These are phyloP conservation scores for Raphidocelis subcapitata DNA, from an alignment of 139 green algal species.

Conservation along the genomic window DNA sequence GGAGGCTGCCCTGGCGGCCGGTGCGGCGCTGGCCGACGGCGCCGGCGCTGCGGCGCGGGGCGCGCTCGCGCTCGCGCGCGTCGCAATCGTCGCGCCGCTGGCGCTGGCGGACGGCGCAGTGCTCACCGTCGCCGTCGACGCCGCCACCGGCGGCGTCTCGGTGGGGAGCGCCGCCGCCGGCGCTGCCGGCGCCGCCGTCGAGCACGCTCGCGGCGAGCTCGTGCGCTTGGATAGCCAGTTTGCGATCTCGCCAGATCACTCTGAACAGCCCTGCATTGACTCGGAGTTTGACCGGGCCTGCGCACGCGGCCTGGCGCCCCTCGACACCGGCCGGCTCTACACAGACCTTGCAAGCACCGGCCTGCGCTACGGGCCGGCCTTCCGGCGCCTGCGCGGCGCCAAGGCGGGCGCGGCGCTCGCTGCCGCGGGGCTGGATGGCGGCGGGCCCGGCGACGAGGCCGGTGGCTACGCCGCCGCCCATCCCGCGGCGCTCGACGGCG, in stretches of 20 bases:
- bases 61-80: constrained; percentile 24
- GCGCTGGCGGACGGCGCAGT: constrained; percentile 18
- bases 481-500: constrained; percentile 48
- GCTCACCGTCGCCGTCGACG: constrained; percentile 9
- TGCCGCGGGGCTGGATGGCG: background rate
- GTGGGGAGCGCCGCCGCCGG: constrained; percentile 12
- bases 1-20: constrained; percentile 48
- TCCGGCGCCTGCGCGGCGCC: constrained; percentile 74
- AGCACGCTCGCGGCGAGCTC: constrained; percentile 2
- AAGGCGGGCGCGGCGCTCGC: constrained; percentile 36
- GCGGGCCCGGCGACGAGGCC: background rate
- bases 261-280: constrained; percentile 1
- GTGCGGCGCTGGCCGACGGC: background rate
- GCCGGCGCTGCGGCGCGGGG: background rate
- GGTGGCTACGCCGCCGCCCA: constrained; percentile 24
- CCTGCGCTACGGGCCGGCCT: constrained; percentile 83
- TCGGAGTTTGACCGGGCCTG: constrained; percentile 15
- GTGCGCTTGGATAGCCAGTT: background rate
- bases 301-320: constrained; percentile 26
- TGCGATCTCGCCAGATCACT: too few relatives aligned
- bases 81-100: constrained; percentile 48
- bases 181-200: background rate
- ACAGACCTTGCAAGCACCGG: constrained; percentile 62
- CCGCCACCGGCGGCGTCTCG: constrained; percentile 7
- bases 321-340: constrained; percentile 63